Conservation (phyloP, 495 filamentous ascomycete genomes). For the Aspergillus taichungensis region DNA sequence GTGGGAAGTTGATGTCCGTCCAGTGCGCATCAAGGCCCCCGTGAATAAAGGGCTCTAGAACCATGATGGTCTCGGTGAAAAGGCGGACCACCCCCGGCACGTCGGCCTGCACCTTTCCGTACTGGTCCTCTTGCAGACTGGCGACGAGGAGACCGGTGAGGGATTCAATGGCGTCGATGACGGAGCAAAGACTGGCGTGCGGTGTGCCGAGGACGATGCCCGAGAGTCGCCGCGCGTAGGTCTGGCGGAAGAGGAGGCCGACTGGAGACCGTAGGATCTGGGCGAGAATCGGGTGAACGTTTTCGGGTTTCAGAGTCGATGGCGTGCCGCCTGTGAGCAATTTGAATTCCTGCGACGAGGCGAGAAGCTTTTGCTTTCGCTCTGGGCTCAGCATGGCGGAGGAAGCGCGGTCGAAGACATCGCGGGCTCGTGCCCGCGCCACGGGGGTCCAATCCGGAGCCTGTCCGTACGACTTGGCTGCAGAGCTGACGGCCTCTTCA, state of each 20-base stretch:
- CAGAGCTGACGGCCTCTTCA: constrained; percentile 42
- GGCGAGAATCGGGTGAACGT: constrained; percentile 28
- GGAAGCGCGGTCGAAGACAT: constrained; percentile 36
- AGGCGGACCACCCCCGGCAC: constrained; percentile 62
- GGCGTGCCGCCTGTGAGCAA: constrained; percentile 22
- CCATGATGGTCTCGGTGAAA: constrained; percentile 56
- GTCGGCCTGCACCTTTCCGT: constrained; percentile 74
- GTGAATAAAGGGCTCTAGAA: constrained; percentile 58
- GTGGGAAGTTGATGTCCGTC: constrained; percentile 61
- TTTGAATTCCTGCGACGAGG: constrained; percentile 29
- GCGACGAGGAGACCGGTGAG: constrained; percentile 59
- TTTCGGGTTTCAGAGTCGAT: constrained; percentile 25
- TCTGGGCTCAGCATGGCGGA: constrained; percentile 34
- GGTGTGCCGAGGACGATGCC: constrained; percentile 61
- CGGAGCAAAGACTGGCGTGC: constrained; percentile 51
- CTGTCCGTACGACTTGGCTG: constrained; percentile 53
- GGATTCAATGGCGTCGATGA: constrained; percentile 62
- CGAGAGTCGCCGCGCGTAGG: constrained; percentile 51
- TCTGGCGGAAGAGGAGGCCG: constrained; percentile 64
- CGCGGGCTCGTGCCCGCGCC: constrained; percentile 33
- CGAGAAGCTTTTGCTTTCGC: constrained; percentile 32
- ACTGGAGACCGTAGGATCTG: constrained; percentile 39
- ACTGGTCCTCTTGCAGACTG: constrained; percentile 75
- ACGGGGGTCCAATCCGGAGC: constrained; percentile 40
- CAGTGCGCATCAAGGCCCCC: constrained; percentile 58